Evolutionary conservation across 371 early-diverging fungal genomes (phyloP), one percentile per base, ranked within the genome.

Genomic region (Mucor saturninus): DNA sequence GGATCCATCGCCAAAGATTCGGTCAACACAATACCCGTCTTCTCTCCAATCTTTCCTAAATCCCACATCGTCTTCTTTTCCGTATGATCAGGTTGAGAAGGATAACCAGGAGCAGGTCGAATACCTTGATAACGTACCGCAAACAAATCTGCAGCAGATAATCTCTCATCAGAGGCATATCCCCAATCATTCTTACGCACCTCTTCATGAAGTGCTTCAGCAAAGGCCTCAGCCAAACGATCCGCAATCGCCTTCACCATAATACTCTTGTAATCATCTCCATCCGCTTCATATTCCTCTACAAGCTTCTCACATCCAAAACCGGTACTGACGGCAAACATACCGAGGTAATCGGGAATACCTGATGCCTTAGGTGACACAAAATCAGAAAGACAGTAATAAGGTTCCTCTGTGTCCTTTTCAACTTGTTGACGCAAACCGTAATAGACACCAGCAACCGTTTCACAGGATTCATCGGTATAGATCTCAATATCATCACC

Each of bases 211-310:
- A 96, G 67, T 54, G 85, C 81, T 74, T 96, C 96, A 4, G 96
- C 95, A 72, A 94, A 84, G 0, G 95, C 95, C 71, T 96, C 96
- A 0, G 95, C 95, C 45, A 96, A 74, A 67, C 96, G 92, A 75
- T 96, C 96, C 3, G 96, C 96, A 42, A 96, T 74, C 0, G 95
- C 93, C 76, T 96, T 96, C 68, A 89, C 87, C 95, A 96, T 94
- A 67, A 96, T 95, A 52, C 89, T 86, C 35, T 79, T 84, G 74
- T 92, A 96, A 73, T 96, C 96, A 75, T 96, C 96, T 48, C 88
- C 87, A 35, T 89, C 87, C 2, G 75, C 75, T 59, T 91, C 88
- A 68, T 87, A 94, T 67, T 87, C 74, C 9, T 68, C 85, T 6
- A 88, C 89, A 39, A 92, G 75, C 61, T 91, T 91, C 59, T 95